Conservation (phyloP, 2,329 filamentous ascomycete species). For the Hypoxylon sp. region DNA sequence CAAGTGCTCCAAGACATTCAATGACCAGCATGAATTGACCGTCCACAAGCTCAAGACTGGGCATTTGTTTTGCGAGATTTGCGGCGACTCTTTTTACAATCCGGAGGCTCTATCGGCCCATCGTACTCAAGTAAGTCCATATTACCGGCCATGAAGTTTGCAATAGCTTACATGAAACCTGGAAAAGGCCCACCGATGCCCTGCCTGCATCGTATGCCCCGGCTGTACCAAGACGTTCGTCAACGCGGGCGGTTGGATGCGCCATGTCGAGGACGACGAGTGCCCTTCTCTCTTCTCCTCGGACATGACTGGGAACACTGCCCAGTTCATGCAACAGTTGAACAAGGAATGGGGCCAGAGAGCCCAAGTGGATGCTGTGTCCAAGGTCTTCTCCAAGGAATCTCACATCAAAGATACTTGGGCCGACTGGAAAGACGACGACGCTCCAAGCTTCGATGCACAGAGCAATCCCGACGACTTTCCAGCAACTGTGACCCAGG, state of each 20-base stretch:
- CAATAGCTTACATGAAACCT: constrained; percentile 17
- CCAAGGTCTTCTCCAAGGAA: not conserved
- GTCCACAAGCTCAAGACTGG: constrained; percentile 29
- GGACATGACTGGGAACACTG: constrained; percentile 52
- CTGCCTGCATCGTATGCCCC: constrained; percentile 60
- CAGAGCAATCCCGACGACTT: constrained; percentile 27
- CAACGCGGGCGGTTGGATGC: constrained; percentile 54
- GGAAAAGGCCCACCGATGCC: constrained; percentile 54
- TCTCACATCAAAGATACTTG: constrained; percentile 25
- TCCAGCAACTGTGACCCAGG: constrained; percentile 25
- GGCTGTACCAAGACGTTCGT: constrained; percentile 58
- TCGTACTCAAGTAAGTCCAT: constrained; percentile 32
- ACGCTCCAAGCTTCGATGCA: constrained; percentile 11
- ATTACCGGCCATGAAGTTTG: not conserved
- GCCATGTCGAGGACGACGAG: constrained; percentile 58
- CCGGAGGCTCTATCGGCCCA: constrained; percentile 29
- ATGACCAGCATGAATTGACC: constrained; percentile 17
- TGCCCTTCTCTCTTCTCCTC: constrained; percentile 54
- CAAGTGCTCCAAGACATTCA: constrained; percentile 33
- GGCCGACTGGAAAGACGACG: constrained; percentile 18
- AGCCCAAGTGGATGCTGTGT: not conserved
- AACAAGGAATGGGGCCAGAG: constrained; percentile 11
- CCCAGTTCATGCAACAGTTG: constrained; percentile 43
- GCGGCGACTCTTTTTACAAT: constrained; percentile 28
- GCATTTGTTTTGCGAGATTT: constrained; percentile 41